Percentiles rank a stretch among this genome's conserved stretches.
These are phyloP conservation scores for Lachancea sp. DNA, from an alignment of 805 yeast genomes.

Conservation along the genomic window DNA sequence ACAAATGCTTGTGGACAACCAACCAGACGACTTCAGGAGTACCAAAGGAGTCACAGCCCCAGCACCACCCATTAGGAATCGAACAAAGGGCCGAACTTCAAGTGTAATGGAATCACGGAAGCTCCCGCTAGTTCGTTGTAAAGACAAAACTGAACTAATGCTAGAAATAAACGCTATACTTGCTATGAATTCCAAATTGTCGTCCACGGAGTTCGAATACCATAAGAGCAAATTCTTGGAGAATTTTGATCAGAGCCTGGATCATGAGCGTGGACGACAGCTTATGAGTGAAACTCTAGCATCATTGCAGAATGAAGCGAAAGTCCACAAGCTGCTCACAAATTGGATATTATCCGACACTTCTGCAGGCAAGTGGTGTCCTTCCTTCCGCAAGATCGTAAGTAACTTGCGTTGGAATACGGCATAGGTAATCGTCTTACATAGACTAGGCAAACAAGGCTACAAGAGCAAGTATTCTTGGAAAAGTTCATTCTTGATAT, in stretches of 20 bases:
- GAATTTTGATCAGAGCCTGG: conserved; percentile 25
- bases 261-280: conserved; percentile 24
- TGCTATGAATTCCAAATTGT: conserved; percentile 29
- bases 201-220: conserved; percentile 39
- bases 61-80: conserved; percentile 18
- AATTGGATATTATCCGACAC: conserved; percentile 52
- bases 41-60: conserved; percentile 17
- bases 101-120: neutral
- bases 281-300: conserved; percentile 26
- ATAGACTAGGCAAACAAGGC: neutral
- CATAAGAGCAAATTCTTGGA: conserved; percentile 38
- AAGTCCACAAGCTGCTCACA: conserved; percentile 35
- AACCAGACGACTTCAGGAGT: conserved; percentile 18
- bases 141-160: conserved; percentile 18
- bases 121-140: neutral
- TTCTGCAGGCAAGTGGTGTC: conserved; percentile 60
- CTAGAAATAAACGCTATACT: conserved; percentile 24
- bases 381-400: conserved; percentile 54
- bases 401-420: conserved; percentile 28
- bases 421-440: neutral
- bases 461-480: neutral
- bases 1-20: conserved; percentile 10
- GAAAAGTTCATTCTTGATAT: conserved; percentile 3
- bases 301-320: conserved; percentile 18
- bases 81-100: conserved; percentile 1